phyloP scores from a whole-genome alignment of 495 filamentous ascomycete genomes.

The Thozetella sp. region DNA sequence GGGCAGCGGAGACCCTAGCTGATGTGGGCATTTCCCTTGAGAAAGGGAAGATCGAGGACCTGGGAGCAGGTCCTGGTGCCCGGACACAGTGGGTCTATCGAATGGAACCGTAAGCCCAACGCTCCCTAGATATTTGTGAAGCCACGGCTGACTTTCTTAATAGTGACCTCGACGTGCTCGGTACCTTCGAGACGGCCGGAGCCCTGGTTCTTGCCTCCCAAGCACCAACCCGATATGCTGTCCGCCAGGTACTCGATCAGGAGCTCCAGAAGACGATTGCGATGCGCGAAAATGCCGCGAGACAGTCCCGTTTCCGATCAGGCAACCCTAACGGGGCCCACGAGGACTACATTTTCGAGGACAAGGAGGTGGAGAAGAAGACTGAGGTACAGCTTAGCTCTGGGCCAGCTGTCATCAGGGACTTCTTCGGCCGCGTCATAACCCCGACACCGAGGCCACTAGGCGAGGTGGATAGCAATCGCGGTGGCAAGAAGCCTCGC shows the following conservation, averaged over 20 bases:
- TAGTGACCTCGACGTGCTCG: conserved; percentile 65
- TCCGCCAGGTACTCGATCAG: conserved; percentile 89
- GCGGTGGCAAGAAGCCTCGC: conserved; percentile 29
- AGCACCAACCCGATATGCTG: conserved; percentile 79
- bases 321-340: conserved; percentile 31
- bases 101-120: conserved; percentile 83
- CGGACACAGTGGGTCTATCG: conserved; percentile 78
- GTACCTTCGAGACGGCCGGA: conserved; percentile 59
- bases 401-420: conserved; percentile 62
- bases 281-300: conserved; percentile 57
- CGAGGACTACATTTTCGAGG: conserved; percentile 28
- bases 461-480: conserved; percentile 38
- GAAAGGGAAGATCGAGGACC: conserved; percentile 71
- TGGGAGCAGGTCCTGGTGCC: conserved; percentile 37
- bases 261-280: conserved; percentile 74
- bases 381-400: conserved; percentile 13
- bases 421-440: conserved; percentile 87
- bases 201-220: conserved; percentile 44
- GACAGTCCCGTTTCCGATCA: conserved; percentile 54
- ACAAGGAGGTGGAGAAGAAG: conserved; percentile 35
- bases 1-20: conserved; percentile 78
- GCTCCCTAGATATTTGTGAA: background rate
- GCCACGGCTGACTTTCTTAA: background rate
- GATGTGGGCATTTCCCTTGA: conserved; percentile 82
- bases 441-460: conserved; percentile 39